These are phyloP conservation scores for Dicorynia guianensis DNA, from an alignment of 306 rosid genomes.

Conservation along the genomic window DNA sequence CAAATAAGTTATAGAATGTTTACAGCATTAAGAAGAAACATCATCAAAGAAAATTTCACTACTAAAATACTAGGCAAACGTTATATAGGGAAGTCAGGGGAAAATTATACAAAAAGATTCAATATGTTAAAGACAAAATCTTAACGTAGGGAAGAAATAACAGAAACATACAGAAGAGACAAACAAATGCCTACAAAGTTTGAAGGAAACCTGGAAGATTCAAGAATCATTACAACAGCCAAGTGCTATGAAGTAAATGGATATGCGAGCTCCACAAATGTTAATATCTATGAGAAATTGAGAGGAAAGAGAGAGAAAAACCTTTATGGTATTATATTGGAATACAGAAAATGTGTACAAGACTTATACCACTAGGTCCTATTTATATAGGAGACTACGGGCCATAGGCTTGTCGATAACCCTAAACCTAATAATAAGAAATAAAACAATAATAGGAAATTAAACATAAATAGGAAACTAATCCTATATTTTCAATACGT, in stretches of 20 bases:
- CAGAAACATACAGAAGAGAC: conserved; percentile 31
- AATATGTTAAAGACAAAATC: not conserved
- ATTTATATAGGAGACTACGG: too few species aligned
- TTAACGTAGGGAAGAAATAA: conserved; percentile 3
- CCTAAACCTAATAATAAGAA: too few species aligned
- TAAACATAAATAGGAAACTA: too few species aligned
- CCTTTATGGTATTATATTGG: too few species aligned
- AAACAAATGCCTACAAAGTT: conserved; percentile 23
- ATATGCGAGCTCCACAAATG: not conserved
- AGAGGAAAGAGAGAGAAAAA: too few species aligned
- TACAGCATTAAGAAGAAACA: conserved; percentile 37
- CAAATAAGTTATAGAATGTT: conserved; percentile 30
- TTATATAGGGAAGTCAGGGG: not conserved
- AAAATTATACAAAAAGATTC: not conserved
- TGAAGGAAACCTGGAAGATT: conserved; percentile 18
- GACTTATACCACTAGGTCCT: too few species aligned
- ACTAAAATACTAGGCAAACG: not conserved
- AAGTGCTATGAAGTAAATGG: conserved; percentile 27
- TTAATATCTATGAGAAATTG: conserved; percentile 16
- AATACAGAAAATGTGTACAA: too few species aligned
- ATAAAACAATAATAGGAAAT: too few species aligned
- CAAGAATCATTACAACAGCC: conserved; percentile 6
- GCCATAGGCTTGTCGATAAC: too few species aligned
- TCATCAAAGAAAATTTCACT: conserved; percentile 27
- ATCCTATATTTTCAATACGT: too few species aligned